phyloP scores from a whole-genome alignment of 805 yeast genomes.

The Lachancea cidri region DNA sequence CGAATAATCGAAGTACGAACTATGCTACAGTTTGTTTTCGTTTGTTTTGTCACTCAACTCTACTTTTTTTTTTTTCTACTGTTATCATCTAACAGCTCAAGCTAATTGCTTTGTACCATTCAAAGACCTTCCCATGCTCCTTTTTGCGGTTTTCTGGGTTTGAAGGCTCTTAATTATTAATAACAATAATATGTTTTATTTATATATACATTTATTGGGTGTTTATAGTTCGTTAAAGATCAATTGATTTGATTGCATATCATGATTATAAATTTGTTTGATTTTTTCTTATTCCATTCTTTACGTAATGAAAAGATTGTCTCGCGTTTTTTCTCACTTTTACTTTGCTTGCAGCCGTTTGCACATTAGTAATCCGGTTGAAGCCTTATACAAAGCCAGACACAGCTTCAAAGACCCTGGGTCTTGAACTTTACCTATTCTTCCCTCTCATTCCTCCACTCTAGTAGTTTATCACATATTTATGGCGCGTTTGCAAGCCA shows the following conservation, averaged over 20 bases:
- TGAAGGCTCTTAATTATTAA: background rate
- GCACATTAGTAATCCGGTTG: background rate
- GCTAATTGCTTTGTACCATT: too few relatives aligned
- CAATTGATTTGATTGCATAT: constrained; percentile 7
- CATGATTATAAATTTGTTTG: too few relatives aligned
- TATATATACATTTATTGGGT: constrained; percentile 14
- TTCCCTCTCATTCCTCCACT: too few relatives aligned
- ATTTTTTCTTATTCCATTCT: too few relatives aligned
- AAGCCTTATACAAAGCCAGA: background rate
- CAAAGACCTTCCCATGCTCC: too few relatives aligned
- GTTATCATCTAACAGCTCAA: too few relatives aligned
- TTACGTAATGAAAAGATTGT: too few relatives aligned
- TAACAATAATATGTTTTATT: background rate
- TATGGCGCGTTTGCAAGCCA: background rate
- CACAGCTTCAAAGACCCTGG: too few relatives aligned
- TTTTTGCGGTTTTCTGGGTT: background rate
- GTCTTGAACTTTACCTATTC: too few relatives aligned
- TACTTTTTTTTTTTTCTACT: too few relatives aligned
- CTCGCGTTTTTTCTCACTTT: background rate
- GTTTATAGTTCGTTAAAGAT: constrained; percentile 22
- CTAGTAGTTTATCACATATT: too few relatives aligned
- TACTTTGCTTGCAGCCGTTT: background rate
- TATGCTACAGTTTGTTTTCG: background rate
- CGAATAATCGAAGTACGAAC: background rate
- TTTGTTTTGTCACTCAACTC: too few relatives aligned